phyloP scores from a whole-genome alignment of 305 asterid species.

The Fraxinus platypoda region DNA sequence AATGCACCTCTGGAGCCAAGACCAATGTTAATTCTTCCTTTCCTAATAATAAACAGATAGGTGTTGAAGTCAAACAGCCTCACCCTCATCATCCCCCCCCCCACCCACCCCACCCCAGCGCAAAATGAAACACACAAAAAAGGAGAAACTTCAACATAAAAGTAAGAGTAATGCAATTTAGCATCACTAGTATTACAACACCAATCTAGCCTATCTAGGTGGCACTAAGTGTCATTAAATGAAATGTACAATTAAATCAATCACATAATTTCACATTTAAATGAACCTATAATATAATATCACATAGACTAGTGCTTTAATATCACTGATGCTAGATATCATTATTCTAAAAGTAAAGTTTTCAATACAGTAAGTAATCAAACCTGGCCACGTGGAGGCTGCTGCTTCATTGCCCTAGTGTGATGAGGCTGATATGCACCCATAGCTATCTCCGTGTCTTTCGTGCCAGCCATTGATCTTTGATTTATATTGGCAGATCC shows the following conservation, averaged over 20 bases:
- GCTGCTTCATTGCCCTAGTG: constrained; percentile 51
- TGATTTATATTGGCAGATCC: constrained; percentile 96
- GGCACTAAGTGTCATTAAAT: too few species aligned
- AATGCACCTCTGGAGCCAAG: background rate
- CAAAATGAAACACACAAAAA: background rate
- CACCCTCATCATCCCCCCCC: background rate
- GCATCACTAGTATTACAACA: too few species aligned
- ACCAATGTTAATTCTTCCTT: background rate
- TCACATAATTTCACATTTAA: too few species aligned
- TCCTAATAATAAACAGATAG: background rate
- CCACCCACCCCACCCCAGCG: background rate
- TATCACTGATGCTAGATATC: too few species aligned
- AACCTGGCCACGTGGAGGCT: constrained; percentile 85
- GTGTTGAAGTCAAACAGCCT: background rate
- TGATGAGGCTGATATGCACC: constrained; percentile 93
- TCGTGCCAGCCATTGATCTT: constrained; percentile 92
- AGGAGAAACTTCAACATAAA: background rate
- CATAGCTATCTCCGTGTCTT: constrained; percentile 94
- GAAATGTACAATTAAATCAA: too few species aligned
- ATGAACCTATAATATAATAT: too few species aligned
- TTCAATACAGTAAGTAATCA: constrained; percentile 15
- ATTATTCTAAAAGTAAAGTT: background rate
- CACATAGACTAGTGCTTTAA: too few species aligned
- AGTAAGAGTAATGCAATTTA: too few species aligned
- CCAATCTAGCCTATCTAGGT: too few species aligned